A percentile compares a stretch with the other conserved stretches of the same genome.
phyloP scores from a whole-genome alignment of 2,329 filamentous ascomycete genomes.

The Cladophialophora carrionii region DNA sequence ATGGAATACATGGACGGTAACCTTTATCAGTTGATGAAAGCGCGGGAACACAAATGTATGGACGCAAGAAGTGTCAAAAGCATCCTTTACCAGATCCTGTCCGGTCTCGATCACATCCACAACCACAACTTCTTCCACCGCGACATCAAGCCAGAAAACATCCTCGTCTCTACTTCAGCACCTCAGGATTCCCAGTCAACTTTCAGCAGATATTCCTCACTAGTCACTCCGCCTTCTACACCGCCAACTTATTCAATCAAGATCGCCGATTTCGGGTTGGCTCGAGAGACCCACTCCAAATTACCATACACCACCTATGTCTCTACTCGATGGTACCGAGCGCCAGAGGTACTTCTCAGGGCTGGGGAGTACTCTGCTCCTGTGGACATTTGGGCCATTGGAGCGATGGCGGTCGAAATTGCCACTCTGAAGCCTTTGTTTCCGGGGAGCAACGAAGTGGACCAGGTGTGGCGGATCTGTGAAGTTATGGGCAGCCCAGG shows the following conservation, averaged over 20 bases:
- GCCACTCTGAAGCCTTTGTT: slow-evolving; percentile 96
- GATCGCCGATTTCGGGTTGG: slow-evolving; percentile 96
- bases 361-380: slow-evolving; percentile 97
- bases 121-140: slow-evolving; percentile 97
- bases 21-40: slow-evolving; percentile 98
- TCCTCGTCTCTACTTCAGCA: slow-evolving; percentile 88
- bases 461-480: slow-evolving; percentile 98
- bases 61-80: slow-evolving; percentile 94
- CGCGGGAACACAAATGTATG: slow-evolving; percentile 89
- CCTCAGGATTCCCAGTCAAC: slow-evolving; percentile 79
- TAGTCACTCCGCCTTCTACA: slow-evolving; percentile 93
- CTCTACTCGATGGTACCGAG: slow-evolving; percentile 92
- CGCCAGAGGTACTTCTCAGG: slow-evolving; percentile 87
- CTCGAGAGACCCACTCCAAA: slow-evolving; percentile 95
- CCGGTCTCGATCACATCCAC: slow-evolving; percentile 95
- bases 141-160: slow-evolving; percentile 99
- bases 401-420: slow-evolving; percentile 97
- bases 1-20: slow-evolving; percentile 99
- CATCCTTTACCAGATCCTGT: slow-evolving; percentile 95
- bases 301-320: slow-evolving; percentile 98
- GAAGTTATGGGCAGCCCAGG: slow-evolving; percentile 99
- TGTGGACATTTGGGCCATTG: slow-evolving; percentile 97
- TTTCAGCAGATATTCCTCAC: slow-evolving; percentile 87
- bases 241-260: slow-evolving; percentile 95
- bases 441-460: slow-evolving; percentile 96